Percentiles rank a stretch among this genome's conserved stretches.
phyloP scores from a whole-genome alignment of 2,329 filamentous ascomycete genomes.

The Xylaria sp. region DNA sequence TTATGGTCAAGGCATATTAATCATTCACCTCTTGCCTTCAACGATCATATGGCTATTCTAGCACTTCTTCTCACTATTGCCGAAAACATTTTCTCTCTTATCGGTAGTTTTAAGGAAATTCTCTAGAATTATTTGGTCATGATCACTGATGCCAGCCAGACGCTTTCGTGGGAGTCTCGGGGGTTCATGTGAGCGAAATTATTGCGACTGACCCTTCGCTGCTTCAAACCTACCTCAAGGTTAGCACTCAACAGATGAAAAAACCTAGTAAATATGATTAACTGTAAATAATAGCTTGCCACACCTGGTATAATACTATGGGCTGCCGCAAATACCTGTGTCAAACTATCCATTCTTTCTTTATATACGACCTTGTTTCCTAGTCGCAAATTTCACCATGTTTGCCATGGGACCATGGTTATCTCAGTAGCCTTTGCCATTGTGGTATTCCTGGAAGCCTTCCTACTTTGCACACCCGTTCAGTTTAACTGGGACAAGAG shows the following conservation, averaged over 20 bases:
- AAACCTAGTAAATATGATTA: background rate
- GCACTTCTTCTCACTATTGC: constrained; percentile 16
- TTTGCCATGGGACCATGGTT: constrained; percentile 30
- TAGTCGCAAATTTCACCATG: background rate
- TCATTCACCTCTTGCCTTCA: constrained; percentile 27
- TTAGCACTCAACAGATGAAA: background rate
- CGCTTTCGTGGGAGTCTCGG: background rate
- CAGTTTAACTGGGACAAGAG: constrained; percentile 38
- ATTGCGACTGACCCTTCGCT: background rate
- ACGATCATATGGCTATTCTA: constrained; percentile 36
- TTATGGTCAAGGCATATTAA: constrained; percentile 34
- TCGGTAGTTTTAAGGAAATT: background rate
- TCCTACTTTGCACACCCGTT: constrained; percentile 33
- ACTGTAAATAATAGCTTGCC: background rate
- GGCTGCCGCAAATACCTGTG: constrained; percentile 36
- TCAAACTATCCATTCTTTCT: constrained; percentile 38
- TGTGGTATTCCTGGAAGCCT: constrained; percentile 28
- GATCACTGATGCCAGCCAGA: constrained; percentile 10
- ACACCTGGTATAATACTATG: constrained; percentile 11
- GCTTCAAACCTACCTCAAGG: background rate
- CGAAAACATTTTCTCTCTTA: background rate
- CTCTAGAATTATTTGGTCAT: background rate
- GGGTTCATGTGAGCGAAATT: background rate
- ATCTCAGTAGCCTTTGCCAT: constrained; percentile 22
- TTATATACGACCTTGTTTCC: constrained; percentile 38